Conservation (phyloP, 495 filamentous ascomycete genomes). For the Penicillium steckii region DNA sequence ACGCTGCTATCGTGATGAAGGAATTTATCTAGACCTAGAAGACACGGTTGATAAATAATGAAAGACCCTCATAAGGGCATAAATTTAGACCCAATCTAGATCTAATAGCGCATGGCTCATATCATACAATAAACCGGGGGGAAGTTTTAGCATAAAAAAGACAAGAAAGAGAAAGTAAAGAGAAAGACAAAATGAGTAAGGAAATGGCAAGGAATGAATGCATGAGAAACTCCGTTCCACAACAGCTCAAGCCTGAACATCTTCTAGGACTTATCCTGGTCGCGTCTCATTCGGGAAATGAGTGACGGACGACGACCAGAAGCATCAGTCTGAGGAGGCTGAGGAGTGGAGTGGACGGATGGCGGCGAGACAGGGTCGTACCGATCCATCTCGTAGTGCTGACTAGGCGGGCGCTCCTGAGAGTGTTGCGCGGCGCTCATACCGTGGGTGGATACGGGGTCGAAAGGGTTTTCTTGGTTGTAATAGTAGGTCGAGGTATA, state of each 20-base stretch:
- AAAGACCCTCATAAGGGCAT: background rate
- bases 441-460: constrained; percentile 8
- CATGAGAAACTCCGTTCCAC: background rate
- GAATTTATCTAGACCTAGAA: too few relatives aligned
- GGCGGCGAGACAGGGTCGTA: constrained; percentile 27
- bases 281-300: constrained; percentile 6
- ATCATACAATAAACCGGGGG: constrained; percentile 10
- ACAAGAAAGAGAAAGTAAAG: background rate
- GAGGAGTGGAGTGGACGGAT: constrained; percentile 18
- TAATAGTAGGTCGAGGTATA: constrained; percentile 13
- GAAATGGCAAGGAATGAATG: background rate
- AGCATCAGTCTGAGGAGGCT: constrained; percentile 1
- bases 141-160: constrained; percentile 1
- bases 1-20: too few relatives aligned
- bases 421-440: constrained; percentile 3
- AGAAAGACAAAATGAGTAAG: background rate
- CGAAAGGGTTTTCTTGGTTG: constrained; percentile 13
- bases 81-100: constrained; percentile 1
- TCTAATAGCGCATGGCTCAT: constrained; percentile 1
- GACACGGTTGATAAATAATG: background rate
- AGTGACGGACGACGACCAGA: constrained; percentile 7
- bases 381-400: constrained; percentile 16
- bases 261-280: constrained; percentile 11
- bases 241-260: constrained; percentile 10
- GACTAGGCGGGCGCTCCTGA: constrained; percentile 5